Evolutionary conservation across 169 alveolate genomes (phyloP), one percentile per base, ranked within the genome.

Genomic region (Amoebophrya sp.): DNA sequence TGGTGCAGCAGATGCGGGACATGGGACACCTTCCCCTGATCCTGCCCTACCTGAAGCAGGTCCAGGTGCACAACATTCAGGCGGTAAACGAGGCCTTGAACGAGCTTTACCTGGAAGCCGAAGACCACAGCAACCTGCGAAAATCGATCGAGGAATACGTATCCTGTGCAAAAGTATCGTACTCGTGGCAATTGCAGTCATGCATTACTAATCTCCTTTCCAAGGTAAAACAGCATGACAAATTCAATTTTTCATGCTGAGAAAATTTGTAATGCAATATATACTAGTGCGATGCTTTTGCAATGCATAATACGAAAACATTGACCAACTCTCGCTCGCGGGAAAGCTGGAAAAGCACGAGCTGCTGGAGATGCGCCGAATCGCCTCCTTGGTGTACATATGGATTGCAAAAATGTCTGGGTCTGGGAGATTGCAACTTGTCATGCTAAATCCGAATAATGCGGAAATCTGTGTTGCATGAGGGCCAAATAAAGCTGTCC

Each of bases 31-130:
- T 97, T 39, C 97, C 97, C 29, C 93, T 97, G 92, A 96, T 96
- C 77, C 95, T 95, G 93, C 95, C 96, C 90, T 94, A 93, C 92
- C 77, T 94, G 77, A 93, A 92, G 91, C 91, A 89, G 83, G 94
- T 96, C 40, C 97, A 96, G 77, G 96, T 94, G 83, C 96, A 95
- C 93, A 97, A 97, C 95, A 96, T 96, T 33, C 91, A 94, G 18
- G 95, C 98, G 77, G 99, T 98, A 83, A 99, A 99, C 94, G 99
- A 99, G 96, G 99, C 99, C 40, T 91, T 98, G 91, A 98, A 98
- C 93, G 99, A 99, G 93, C 96, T 99, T 89, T 97, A 97, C 94
- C 97, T 99, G 90, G 99, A 98, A 93, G 98, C 97, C 89, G 99
- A 98, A 94, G 99, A 98, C 93, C 97, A 97, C 40, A 99, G 97